Percentiles rank a stretch among this genome's conserved stretches.
Conservation (phyloP, 139 green algal species). For the Nannochloris sp. region DNA sequence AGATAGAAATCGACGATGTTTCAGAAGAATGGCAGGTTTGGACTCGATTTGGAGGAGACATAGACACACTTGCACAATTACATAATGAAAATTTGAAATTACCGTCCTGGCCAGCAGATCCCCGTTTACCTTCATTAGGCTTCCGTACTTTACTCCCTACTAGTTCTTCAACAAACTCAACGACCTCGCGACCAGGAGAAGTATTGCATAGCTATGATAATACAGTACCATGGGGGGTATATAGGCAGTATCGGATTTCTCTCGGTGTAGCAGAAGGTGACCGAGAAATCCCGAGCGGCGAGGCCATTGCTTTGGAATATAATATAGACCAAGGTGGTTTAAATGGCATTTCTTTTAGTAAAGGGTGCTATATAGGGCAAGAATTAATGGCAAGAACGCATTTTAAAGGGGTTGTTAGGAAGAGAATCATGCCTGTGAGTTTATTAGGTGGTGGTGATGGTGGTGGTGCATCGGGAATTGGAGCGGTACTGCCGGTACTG, state of each 20-base stretch:
- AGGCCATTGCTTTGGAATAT: constrained; percentile 83
- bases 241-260: constrained; percentile 52
- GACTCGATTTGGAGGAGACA: constrained; percentile 25
- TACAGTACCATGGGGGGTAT: constrained; percentile 10
- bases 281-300: constrained; percentile 71
- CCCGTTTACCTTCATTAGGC: constrained; percentile 54
- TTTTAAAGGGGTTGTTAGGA: constrained; percentile 71
- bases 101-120: constrained; percentile 49
- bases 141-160: constrained; percentile 41
- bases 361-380: constrained; percentile 95
- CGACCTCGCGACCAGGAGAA: neutral
- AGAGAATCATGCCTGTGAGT: constrained; percentile 67
- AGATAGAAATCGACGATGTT: constrained; percentile 58
- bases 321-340: constrained; percentile 92
- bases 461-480: neutral
- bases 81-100: neutral
- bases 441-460: constrained; percentile 1
- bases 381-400: constrained; percentile 75
- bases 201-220: neutral
- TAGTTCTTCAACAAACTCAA: no score
- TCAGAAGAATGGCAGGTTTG: constrained; percentile 38
- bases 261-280: constrained; percentile 80
- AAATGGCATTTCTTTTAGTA: constrained; percentile 80
- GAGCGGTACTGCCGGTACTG: neutral
- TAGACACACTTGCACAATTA: no score